Percentiles rank a stretch among this genome's conserved stretches.
Conservation (phyloP, 164 flowering plant species). For the Platanus orientalis region DNA sequence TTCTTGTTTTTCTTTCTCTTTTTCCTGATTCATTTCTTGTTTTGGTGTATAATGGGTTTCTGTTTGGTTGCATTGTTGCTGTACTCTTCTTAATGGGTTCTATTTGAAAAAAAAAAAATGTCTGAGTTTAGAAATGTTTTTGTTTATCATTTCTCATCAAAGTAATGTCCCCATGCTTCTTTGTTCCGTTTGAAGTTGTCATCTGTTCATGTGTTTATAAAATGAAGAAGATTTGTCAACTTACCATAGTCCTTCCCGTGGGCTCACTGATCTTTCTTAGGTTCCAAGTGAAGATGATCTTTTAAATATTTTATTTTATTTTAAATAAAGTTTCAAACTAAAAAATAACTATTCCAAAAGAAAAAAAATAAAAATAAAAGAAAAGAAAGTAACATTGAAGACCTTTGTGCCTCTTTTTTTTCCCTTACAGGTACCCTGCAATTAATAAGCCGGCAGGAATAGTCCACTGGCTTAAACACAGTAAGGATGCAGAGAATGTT, state of each 20-base stretch:
- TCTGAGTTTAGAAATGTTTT: background rate
- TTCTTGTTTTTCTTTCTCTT: background rate
- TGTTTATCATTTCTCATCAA: background rate
- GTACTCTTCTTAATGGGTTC: background rate
- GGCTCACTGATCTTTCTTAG: background rate
- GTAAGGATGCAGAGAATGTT: constrained; percentile 85
- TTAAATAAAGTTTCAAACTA: background rate
- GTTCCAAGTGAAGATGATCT: background rate
- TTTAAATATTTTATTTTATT: background rate
- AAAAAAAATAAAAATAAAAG: background rate
- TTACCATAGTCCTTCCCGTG: background rate
- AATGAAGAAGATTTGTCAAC: background rate
- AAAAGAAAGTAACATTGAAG: too few relatives aligned
- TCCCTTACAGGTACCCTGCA: background rate
- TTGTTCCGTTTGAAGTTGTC: background rate
- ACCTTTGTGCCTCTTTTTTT: background rate
- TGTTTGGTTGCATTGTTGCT: background rate
- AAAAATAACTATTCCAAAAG: background rate
- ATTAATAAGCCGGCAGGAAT: constrained; percentile 93
- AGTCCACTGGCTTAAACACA: constrained; percentile 89
- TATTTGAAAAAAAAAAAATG: background rate
- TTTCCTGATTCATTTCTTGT: background rate
- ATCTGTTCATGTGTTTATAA: background rate
- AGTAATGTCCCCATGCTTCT: background rate
- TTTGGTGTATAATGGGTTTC: background rate